Percentiles rank a stretch among this genome's conserved stretches.
phyloP scores from a whole-genome alignment of 2,329 filamentous ascomycete genomes.

The Parascedosporium putredinis region DNA sequence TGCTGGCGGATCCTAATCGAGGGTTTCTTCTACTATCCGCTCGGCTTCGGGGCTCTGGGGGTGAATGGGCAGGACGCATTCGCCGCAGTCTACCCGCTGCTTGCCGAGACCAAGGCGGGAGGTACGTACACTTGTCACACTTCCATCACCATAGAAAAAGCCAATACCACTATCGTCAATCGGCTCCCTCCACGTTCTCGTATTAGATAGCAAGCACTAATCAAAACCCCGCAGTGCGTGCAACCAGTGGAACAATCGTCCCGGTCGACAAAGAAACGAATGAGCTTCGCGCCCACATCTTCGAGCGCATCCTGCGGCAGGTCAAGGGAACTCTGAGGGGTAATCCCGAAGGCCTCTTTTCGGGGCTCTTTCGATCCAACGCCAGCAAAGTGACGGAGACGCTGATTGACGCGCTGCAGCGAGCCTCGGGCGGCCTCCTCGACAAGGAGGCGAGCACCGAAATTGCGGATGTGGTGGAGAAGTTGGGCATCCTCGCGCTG shows the following conservation, averaged over 20 bases:
- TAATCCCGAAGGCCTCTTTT: background rate
- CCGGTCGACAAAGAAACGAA: slow-evolving; percentile 9
- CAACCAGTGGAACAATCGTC: background rate
- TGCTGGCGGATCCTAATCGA: slow-evolving; percentile 8
- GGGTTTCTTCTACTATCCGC: slow-evolving; percentile 1
- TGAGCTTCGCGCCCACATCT: background rate
- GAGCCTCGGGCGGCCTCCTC: background rate
- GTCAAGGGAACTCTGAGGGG: slow-evolving; percentile 1
- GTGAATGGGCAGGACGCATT: slow-evolving; percentile 1
- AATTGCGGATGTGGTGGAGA: background rate
- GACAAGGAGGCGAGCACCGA: background rate
- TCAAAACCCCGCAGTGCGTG: background rate
- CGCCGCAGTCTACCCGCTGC: background rate
- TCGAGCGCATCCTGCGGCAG: slow-evolving; percentile 3
- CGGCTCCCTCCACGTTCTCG: too few species aligned
- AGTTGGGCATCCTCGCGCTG: slow-evolving; percentile 4
- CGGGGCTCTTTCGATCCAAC: slow-evolving; percentile 1
- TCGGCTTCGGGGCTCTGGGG: slow-evolving; percentile 8
- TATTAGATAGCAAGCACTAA: background rate
- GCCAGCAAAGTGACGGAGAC: background rate
- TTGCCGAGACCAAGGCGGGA: background rate
- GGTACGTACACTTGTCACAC: background rate
- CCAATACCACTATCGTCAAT: too few species aligned
- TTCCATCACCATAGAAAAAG: too few species aligned
- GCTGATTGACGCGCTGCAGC: slow-evolving; percentile 1